Evolutionary conservation across 345 rosid species (phyloP).

Genomic region (Adansonia digitata): DNA sequence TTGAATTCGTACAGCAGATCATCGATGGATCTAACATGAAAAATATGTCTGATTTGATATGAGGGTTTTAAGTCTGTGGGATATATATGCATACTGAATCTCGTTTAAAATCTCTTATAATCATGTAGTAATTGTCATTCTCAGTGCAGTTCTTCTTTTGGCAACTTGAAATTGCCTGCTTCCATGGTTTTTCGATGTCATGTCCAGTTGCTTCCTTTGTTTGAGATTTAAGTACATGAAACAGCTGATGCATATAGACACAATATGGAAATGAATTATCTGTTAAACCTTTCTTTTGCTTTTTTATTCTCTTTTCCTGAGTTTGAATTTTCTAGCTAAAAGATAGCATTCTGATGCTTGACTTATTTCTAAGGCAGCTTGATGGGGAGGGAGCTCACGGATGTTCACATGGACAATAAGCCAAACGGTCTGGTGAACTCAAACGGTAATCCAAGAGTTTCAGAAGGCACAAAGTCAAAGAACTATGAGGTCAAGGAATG

Average conservation of each 20-base stretch:
- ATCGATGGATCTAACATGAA: neutral
- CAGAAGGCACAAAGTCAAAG: slow-evolving; percentile 39
- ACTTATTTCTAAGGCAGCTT: slow-evolving; percentile 34
- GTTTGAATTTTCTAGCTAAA: neutral
- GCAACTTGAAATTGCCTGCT: neutral
- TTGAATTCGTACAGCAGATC: neutral
- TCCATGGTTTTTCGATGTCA: neutral
- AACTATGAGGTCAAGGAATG: slow-evolving; percentile 60
- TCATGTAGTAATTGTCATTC: neutral
- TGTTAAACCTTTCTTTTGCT: neutral
- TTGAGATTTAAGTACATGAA: neutral
- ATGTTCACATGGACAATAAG: slow-evolving; percentile 57
- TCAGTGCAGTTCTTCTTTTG: neutral
- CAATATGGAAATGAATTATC: neutral
- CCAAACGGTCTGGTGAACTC: slow-evolving; percentile 42
- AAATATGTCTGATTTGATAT: neutral
- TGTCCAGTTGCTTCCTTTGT: neutral
- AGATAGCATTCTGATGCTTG: slow-evolving; percentile 9
- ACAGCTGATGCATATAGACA: neutral
- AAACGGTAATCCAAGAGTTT: slow-evolving; percentile 42
- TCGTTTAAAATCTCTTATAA: neutral
- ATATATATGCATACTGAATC: slow-evolving; percentile 2
- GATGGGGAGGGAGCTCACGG: slow-evolving; percentile 74
- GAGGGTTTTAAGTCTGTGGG: neutral
- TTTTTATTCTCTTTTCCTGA: neutral